phyloP scores from a whole-genome alignment of 441 rosid genomes.

The Pelargonium exstipulatum region DNA sequence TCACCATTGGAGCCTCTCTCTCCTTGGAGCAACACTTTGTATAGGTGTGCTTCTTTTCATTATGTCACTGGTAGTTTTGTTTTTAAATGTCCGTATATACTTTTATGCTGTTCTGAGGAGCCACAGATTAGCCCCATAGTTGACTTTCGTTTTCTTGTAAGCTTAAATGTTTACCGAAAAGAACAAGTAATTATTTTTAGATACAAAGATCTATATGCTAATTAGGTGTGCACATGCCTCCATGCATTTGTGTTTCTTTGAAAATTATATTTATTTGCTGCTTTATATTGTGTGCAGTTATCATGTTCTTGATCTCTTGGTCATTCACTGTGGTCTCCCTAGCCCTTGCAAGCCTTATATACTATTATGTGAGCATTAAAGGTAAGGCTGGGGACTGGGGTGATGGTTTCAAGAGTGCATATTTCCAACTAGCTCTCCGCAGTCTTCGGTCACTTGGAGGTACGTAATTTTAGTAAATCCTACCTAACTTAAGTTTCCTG shows the following conservation, averaged over 20 bases:
- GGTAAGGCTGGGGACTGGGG: constrained; percentile 99
- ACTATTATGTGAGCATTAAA: constrained; percentile 89
- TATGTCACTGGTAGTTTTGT: constrained; percentile 1
- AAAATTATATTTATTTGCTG: constrained; percentile 14
- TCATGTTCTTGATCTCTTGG: constrained; percentile 99
- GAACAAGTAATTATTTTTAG: neutral
- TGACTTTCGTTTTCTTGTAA: neutral
- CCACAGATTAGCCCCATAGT: too few relatives aligned
- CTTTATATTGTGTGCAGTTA: constrained; percentile 56
- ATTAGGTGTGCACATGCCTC: neutral
- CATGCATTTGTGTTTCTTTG: neutral
- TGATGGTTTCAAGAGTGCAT: constrained; percentile 99
- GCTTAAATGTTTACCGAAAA: neutral
- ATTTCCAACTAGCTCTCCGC: constrained; percentile 96
- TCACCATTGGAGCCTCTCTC: constrained; percentile 97
- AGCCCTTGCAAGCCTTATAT: constrained; percentile 95
- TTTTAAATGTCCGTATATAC: neutral
- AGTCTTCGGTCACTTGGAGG: constrained; percentile 99
- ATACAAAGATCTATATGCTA: neutral
- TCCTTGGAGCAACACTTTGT: constrained; percentile 88
- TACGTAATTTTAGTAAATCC: constrained; percentile 23
- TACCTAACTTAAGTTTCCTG: neutral
- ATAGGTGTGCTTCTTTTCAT: constrained; percentile 49
- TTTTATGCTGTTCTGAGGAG: neutral
- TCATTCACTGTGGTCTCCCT: constrained; percentile 81